phyloP scores from a whole-genome alignment of 1,284 basidiomycete genomes.

The Exobasidium cylindrosporum region DNA sequence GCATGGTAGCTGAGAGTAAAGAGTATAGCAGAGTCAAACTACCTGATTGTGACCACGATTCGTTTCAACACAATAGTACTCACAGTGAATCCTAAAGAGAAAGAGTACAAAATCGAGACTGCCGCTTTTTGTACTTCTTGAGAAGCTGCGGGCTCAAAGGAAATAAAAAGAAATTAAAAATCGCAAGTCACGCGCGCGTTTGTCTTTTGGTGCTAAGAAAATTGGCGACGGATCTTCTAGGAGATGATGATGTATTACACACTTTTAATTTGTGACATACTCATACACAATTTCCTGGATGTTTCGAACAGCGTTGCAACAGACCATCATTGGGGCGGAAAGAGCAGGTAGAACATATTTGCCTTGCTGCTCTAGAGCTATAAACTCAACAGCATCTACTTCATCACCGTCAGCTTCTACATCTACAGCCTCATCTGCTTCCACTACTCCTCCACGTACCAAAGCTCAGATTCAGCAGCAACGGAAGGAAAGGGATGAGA shows the following conservation, averaged over 20 bases:
- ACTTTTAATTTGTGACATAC: too few relatives aligned
- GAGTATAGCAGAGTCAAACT: too few relatives aligned
- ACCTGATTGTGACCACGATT: too few relatives aligned
- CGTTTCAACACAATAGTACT: too few relatives aligned
- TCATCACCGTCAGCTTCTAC: not conserved
- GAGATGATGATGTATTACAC: too few relatives aligned
- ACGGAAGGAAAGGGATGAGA: constrained; percentile 53
- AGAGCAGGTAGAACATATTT: not conserved
- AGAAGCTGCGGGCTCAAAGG: not conserved
- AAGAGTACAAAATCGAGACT: not conserved
- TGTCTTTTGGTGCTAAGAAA: too few relatives aligned
- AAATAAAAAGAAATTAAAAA: not conserved
- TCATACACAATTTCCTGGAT: too few relatives aligned
- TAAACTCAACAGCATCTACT: not conserved
- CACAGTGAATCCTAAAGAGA: constrained; percentile 7
- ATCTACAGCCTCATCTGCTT: not conserved
- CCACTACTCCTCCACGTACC: not conserved
- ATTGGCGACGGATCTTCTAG: too few relatives aligned
- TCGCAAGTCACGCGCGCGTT: too few relatives aligned
- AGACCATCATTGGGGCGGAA: not conserved
- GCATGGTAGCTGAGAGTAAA: constrained; percentile 10
- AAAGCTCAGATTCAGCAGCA: constrained; percentile 17
- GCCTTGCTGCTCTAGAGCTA: not conserved
- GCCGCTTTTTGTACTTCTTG: not conserved
- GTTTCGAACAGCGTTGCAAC: not conserved